Conservation (phyloP, 345 rosid genomes). For the Eucalyptus camaldulensis region DNA sequence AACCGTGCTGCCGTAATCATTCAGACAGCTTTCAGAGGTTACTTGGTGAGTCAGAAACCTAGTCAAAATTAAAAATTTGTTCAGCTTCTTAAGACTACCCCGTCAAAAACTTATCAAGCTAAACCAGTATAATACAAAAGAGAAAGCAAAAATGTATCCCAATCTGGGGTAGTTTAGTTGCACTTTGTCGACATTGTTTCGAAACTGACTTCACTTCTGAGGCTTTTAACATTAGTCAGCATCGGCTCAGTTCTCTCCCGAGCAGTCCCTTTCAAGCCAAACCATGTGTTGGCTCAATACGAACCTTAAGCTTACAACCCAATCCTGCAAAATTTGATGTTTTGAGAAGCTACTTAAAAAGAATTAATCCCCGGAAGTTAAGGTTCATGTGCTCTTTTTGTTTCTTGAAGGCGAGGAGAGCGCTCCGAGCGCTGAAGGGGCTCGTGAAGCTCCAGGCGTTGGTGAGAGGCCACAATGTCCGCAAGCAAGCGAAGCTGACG, state of each 20-base stretch:
- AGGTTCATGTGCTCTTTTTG: not conserved
- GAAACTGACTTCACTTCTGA: not conserved
- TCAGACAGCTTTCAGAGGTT: conserved; percentile 81
- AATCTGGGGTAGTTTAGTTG: not conserved
- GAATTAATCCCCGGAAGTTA: not conserved
- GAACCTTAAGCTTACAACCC: not conserved
- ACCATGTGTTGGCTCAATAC: not conserved
- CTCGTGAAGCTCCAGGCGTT: conserved; percentile 88
- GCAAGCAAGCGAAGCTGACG: conserved; percentile 66
- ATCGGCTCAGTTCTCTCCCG: not conserved
- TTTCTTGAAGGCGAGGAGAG: conserved; percentile 56
- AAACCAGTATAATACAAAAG: not conserved
- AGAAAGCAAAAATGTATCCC: not conserved
- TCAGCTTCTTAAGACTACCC: not conserved
- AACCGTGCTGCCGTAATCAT: conserved; percentile 69
- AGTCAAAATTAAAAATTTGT: not conserved
- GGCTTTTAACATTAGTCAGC: not conserved
- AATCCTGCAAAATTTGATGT: not conserved
- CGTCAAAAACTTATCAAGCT: not conserved
- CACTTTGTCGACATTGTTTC: not conserved
- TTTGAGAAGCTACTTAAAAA: not conserved
- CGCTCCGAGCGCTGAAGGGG: conserved; percentile 78
- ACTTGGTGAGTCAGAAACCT: conserved; percentile 30
- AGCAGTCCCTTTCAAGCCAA: not conserved
- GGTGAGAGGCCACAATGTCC: conserved; percentile 81